Base-by-base conservation (phyloP, 805 yeast species). In the Pichia thaimueangensis region DNA sequence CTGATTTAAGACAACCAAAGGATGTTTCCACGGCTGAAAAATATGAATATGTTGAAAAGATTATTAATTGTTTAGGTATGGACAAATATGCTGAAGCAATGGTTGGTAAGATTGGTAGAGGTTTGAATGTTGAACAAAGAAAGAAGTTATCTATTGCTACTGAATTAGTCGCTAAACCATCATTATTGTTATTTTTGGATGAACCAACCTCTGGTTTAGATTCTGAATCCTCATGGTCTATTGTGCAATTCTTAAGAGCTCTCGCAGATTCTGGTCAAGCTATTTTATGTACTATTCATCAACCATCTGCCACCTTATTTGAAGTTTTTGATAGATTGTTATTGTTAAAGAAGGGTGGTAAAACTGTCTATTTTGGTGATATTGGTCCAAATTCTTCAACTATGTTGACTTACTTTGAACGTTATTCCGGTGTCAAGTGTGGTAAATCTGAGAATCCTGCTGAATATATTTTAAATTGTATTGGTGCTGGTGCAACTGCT, bases 401-500 rank as follows among this genome's bases (percentile, higher is more conserved):
- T 2, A 55, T 74, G 57, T 63, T 73, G 25, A 55, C 66, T 38
- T 74, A 73, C 53, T 74, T 74, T 48, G 78, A 73, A 56, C 55
- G 54, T 13, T 53, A 71, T 45, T 76, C 95, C 33, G 91, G 89
- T 35, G 74, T 79, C 42, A 69, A 71, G 41, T 84, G 93, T 68
- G 70, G 66, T 30, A 60, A 61, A 11, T 62, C 66, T 29, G 88
- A 79, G 45, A 82, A 82, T 50, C 87, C 88, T 28, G 89, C 88
- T 30, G 89, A 82, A 62, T 82, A 80, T 67, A 77, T 82, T 61
- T 65, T 82, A 52, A 79, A 80, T 47, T 78, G 76, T 46, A 81
- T 84, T 60, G 94, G 93, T 49, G 93, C 91, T 29, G 91, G 87
- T 60, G 87, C 91, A 3, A 82, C 86, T 25, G 82, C 88, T 3